Evolutionary conservation across 1,284 basidiomycete species (phyloP).

Genomic region (Neolentinus lepideus): DNA sequence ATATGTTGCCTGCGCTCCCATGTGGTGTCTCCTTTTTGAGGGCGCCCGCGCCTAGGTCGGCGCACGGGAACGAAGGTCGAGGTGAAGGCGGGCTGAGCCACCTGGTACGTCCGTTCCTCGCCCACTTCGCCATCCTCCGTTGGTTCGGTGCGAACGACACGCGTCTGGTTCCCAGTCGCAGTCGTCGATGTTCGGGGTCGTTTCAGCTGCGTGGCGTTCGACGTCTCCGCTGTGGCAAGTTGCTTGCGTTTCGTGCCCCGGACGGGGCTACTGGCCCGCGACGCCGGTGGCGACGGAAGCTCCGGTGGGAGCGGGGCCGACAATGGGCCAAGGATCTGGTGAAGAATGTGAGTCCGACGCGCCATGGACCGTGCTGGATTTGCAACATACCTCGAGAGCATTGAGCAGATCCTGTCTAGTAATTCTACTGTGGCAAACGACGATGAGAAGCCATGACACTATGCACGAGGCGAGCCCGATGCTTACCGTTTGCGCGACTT

Average conservation of each 20-base stretch:
- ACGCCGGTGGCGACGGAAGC: conserved; percentile 59
- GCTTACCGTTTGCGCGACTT: conserved; percentile 27
- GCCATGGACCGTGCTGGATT: conserved; percentile 6
- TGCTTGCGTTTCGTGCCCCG: conserved; percentile 55
- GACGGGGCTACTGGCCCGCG: conserved; percentile 53
- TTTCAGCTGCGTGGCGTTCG: conserved; percentile 39
- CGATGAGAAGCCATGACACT: conserved; percentile 12
- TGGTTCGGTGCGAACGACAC: conserved; percentile 18
- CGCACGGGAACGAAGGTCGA: conserved; percentile 47
- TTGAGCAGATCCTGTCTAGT: conserved; percentile 55
- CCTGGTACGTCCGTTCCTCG: conserved; percentile 17
- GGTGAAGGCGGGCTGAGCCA: conserved; percentile 26
- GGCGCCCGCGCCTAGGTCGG: conserved; percentile 52
- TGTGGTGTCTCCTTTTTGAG: conserved; percentile 28
- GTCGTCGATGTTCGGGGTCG: conserved; percentile 41
- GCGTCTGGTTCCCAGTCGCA: conserved; percentile 18
- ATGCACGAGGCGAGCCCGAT: conserved; percentile 16
- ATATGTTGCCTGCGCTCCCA: conserved; percentile 58
- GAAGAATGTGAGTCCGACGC: conserved; percentile 13
- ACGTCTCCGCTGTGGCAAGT: conserved; percentile 29
- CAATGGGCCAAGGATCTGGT: conserved; percentile 52
- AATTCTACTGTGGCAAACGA: conserved; percentile 37
- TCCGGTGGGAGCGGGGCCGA: conserved; percentile 49
- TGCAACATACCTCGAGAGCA: conserved; percentile 44
- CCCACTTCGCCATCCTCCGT: conserved; percentile 28